Percentiles rank a stretch among this genome's conserved stretches.
phyloP scores from a whole-genome alignment of 129 eudicot genomes.

The Tanacetum coccineum region DNA sequence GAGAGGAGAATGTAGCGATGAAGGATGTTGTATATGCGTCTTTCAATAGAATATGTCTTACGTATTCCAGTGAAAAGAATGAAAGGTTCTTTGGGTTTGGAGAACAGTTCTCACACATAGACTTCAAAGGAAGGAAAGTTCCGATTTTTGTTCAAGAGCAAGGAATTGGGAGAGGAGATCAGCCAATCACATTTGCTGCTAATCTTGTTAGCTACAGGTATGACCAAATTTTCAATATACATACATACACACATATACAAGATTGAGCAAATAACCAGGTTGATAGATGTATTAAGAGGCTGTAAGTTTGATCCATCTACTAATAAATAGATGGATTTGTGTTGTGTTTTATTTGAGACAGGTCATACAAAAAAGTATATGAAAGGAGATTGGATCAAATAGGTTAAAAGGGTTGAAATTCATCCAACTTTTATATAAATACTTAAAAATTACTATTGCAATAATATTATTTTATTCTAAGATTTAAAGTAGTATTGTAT shows the following conservation, averaged over 20 bases:
- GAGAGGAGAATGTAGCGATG: conserved; percentile 55
- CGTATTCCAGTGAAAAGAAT: conserved; percentile 72
- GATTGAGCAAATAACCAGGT: neutral
- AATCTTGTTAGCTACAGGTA: conserved; percentile 96
- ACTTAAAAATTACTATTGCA: no score
- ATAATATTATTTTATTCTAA: neutral
- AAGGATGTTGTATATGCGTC: conserved; percentile 33
- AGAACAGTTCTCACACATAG: conserved; percentile 93
- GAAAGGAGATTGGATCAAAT: no score
- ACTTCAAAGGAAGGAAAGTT: conserved; percentile 89
- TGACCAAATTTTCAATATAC: conserved; percentile 1
- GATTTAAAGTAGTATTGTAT: neutral
- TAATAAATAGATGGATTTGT: neutral
- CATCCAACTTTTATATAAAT: no score
- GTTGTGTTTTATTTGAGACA: neutral
- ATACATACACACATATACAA: neutral
- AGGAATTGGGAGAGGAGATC: conserved; percentile 99
- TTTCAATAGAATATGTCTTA: conserved; percentile 70
- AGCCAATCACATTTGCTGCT: conserved; percentile 96
- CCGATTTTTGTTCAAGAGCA: conserved; percentile 98
- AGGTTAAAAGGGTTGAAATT: no score
- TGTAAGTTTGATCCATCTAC: neutral
- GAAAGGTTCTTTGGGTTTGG: conserved; percentile 96
- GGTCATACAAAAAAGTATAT: no score
- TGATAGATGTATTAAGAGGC: neutral